Conservation (phyloP, 306 rosid genomes). For the Trifolium subterraneum region DNA sequence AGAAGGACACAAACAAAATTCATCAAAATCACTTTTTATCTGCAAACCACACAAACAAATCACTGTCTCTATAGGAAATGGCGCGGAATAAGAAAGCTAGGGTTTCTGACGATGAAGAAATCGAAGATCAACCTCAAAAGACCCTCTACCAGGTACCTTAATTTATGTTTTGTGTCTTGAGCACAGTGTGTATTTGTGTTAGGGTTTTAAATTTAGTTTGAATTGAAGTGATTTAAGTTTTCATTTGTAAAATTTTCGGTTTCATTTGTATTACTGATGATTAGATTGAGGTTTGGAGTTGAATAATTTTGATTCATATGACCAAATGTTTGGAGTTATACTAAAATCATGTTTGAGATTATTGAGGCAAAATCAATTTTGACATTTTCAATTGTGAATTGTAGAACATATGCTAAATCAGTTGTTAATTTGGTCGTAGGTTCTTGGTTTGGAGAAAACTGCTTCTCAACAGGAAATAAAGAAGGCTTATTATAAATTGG, state of each 20-base stretch:
- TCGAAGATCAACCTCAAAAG: conserved; percentile 24
- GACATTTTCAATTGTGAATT: background rate
- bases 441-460: conserved; percentile 82
- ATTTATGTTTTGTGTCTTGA: background rate
- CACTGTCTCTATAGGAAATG: conserved; percentile 38
- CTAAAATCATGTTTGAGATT: background rate
- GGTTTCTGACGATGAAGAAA: conserved; percentile 61
- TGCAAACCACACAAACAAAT: background rate
- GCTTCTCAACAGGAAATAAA: conserved; percentile 91
- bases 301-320: background rate
- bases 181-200: background rate
- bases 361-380: background rate
- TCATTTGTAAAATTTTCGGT: background rate
- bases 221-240: background rate
- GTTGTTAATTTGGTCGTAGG: conserved; percentile 38
- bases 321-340: background rate
- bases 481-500: conserved; percentile 89
- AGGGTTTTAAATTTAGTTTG: background rate
- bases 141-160: conserved; percentile 67
- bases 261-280: background rate
- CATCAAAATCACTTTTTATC: background rate
- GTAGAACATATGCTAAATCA: background rate
- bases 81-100: conserved; percentile 60
- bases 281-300: background rate
- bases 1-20: too few relatives aligned